Base-by-base conservation (phyloP, 169 alveolate genomes). In the Plasmodium blacklocki region DNA sequence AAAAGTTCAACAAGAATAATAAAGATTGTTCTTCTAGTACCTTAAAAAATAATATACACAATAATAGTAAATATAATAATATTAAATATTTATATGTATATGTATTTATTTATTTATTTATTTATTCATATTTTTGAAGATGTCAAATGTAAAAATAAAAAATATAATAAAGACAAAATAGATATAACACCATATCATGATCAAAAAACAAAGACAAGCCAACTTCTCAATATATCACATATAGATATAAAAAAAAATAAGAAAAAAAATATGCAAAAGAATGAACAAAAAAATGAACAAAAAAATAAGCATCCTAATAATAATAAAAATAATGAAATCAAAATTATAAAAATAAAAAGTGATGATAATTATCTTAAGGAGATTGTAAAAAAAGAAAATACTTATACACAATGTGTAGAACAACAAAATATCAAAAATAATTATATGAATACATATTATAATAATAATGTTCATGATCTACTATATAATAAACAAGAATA, bases 331-430 rank as follows among this genome's bases (percentile, higher is more conserved):
- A 70, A 64, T 8, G 54, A 14, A 49, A 49, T 32, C 4, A 32
- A 32, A 12, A 73, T 26, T 73, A 49, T 19, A n/a, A 54, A 76
- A 11, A 76, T 76, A 67, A 76, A 76, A 76, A 49, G 64, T 21
- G 62, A 70, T 56, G 91, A 83, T 68, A 58, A 83, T 18, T 83
- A 68, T 21, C 74, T 83, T 29, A 83, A 56, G 19, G 68, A 83
- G 2, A 86, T 83, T 67, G 14, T 83, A 49, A 54, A 70, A 72
- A 83, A 67, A 54, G 45, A 70, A 56, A 15, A 83, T 21, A 18
- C 71, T 54, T 73, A 11, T 9, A 70, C 71, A 18, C 91, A 83
- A 49, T 14, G 68, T 14, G 91, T 54, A 68, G 29, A 49, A 50
- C 52, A 15, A 29, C 50, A 83, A 59, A 19, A 3, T 0, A 47